phyloP scores from a whole-genome alignment of 805 yeast genomes.

The Metschnikowia proteae region DNA sequence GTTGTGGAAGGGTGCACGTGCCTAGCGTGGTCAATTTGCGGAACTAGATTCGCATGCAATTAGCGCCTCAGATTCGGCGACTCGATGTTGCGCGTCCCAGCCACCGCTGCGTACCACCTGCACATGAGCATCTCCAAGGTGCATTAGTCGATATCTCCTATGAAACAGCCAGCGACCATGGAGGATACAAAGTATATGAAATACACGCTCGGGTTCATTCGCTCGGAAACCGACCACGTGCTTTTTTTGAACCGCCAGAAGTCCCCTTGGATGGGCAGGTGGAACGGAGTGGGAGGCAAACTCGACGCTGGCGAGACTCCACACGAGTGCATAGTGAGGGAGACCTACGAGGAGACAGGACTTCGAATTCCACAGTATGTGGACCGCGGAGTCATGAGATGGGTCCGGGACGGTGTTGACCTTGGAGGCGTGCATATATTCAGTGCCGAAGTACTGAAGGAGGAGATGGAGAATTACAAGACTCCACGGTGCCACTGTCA shows the following conservation, averaged over 20 bases:
- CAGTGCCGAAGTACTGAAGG: conserved; percentile 31
- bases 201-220: conserved; percentile 26
- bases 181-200: conserved; percentile 8
- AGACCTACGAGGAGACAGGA: conserved; percentile 42
- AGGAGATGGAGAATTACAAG: conserved; percentile 21
- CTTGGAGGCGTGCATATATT: conserved; percentile 39
- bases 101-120: not conserved
- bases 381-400: conserved; percentile 34
- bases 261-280: conserved; percentile 45
- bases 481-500: conserved; percentile 31
- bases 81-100: not conserved
- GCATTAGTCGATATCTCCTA: not conserved
- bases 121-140: not conserved
- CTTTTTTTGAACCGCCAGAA: conserved; percentile 39
- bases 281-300: conserved; percentile 49
- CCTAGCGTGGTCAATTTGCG: not conserved
- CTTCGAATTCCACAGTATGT: conserved; percentile 25
- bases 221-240: conserved; percentile 31
- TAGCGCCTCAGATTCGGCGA: not conserved
- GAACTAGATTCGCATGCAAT: not conserved
- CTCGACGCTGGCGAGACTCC: conserved; percentile 34
- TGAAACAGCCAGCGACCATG: conserved; percentile 4
- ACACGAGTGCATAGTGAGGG: conserved; percentile 38
- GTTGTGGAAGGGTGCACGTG: not conserved
- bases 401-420: conserved; percentile 28